Percentiles rank a stretch among this genome's conserved stretches.
These are phyloP conservation scores for Brassica cretica DNA, from an alignment of 345 rosid species.

Conservation along the genomic window DNA sequence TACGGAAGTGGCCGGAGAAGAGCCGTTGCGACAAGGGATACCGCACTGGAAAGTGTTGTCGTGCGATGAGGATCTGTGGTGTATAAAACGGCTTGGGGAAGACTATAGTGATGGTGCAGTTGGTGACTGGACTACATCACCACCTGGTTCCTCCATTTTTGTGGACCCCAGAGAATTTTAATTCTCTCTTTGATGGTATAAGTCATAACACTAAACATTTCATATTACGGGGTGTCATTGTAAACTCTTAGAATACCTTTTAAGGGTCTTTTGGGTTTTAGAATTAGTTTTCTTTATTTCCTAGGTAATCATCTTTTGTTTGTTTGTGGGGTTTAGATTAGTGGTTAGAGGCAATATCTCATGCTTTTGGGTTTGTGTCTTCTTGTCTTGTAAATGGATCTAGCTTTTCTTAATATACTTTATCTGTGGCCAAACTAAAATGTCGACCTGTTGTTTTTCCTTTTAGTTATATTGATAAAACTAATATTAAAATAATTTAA, in stretches of 20 bases:
- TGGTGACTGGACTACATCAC: slow-evolving; percentile 95
- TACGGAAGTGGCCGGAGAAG: slow-evolving; percentile 67
- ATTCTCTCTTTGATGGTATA: background rate
- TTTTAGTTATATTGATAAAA: background rate
- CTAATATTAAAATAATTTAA: background rate
- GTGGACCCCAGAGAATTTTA: slow-evolving; percentile 95
- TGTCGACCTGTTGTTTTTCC: slow-evolving; percentile 14
- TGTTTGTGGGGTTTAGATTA: slow-evolving; percentile 27
- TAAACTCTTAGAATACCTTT: background rate
- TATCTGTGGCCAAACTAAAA: slow-evolving; percentile 24
- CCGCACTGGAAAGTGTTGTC: slow-evolving; percentile 88
- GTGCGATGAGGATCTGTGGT: slow-evolving; percentile 79
- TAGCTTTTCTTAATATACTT: slow-evolving; percentile 39
- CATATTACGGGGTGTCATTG: background rate
- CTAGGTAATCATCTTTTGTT: background rate
- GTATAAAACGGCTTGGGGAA: slow-evolving; percentile 81
- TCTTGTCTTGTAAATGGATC: slow-evolving; percentile 46
- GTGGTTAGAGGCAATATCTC: slow-evolving; percentile 37
- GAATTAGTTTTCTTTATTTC: background rate
- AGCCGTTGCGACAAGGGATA: slow-evolving; percentile 71
- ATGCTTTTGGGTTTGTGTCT: slow-evolving; percentile 42
- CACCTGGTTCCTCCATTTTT: slow-evolving; percentile 77
- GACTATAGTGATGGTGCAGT: slow-evolving; percentile 71
- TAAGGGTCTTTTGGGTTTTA: slow-evolving; percentile 6
- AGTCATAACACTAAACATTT: background rate